Evolutionary conservation across 192 early-diverging fungal species (phyloP), one percentile per base, ranked within the genome.

Genomic region (Linderina pennispora): DNA sequence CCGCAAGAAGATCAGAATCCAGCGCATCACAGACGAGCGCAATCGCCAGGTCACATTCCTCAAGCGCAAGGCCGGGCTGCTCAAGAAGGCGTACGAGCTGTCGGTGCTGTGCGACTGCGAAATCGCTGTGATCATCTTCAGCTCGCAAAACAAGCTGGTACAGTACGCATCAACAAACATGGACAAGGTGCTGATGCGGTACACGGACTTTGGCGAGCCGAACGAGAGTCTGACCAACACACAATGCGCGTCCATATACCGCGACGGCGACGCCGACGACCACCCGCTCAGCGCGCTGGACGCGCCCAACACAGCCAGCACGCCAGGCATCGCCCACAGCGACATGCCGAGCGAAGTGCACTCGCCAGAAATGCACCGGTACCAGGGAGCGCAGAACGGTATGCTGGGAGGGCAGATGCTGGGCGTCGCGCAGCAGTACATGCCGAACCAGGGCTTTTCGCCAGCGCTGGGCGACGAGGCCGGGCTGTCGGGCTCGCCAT

Each of bases 51-150:
- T 94, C 34, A 97, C 94, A 3, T 96, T 97, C 67, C 74, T 88
- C 36, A 97, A 97, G 75, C 78, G 94, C 50, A 94, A 94, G 63
- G 82, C 81, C 22, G 94, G 94, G 10, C 75, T 97, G 46, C 88
- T 96, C 81, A 97, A 97, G 65, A 97, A 97, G 68, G 92, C 94
- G 0, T 91, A 91, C 68, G 94, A 97, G 61, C 80, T 97, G 19
- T 85, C 81, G 43, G 90, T 96, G 2, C 74, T 97, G 7, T 97
- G 94, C 77, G 90, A 89, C 62, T 92, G 90, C 76, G 89, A 97
- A 60, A 90, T 97, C 23, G 92, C 87, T 5, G 76, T 97, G 10
- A 86, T 97, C 39, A 92, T 97, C 55, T 95, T 97, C 75, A 93
- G 86, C 66, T 84, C 78, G 16, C 90, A 88, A 49, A 87, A 91